phyloP scores from a whole-genome alignment of 106 monocot genomes.

The Acorus calamus region DNA sequence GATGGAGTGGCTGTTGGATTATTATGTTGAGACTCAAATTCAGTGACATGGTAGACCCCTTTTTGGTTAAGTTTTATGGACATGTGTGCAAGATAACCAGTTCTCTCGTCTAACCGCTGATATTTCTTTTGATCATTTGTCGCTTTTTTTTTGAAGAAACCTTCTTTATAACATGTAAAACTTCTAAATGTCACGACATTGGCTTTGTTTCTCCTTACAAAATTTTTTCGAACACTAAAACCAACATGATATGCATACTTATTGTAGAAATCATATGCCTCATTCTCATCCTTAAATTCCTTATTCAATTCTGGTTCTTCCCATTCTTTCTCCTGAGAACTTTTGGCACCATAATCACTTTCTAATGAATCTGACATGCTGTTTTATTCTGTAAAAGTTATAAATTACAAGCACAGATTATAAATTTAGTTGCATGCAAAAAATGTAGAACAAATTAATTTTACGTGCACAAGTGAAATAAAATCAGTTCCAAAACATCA shows the following conservation, averaged over 20 bases:
- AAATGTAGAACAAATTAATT: no score
- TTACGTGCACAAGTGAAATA: no score
- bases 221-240: slow-evolving; percentile 1
- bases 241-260: slow-evolving; percentile 5
- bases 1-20: slow-evolving; percentile 39
- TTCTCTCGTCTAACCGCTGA: slow-evolving; percentile 44
- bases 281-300: slow-evolving; percentile 2
- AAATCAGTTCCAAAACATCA: no score
- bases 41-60: slow-evolving; percentile 58
- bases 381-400: no score
- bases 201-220: neutral
- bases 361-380: no score
- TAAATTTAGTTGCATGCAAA: no score
- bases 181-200: neutral
- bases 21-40: slow-evolving; percentile 53
- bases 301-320: neutral
- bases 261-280: slow-evolving; percentile 13
- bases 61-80: slow-evolving; percentile 46
- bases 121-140: neutral
- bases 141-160: neutral
- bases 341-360: no score
- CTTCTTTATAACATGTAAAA: slow-evolving; percentile 3
- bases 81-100: slow-evolving; percentile 56
- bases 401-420: no score
- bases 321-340: neutral